Conservation (phyloP, 225 moss, liverwort and hornwort species). For the Sphagnum tenellum region DNA sequence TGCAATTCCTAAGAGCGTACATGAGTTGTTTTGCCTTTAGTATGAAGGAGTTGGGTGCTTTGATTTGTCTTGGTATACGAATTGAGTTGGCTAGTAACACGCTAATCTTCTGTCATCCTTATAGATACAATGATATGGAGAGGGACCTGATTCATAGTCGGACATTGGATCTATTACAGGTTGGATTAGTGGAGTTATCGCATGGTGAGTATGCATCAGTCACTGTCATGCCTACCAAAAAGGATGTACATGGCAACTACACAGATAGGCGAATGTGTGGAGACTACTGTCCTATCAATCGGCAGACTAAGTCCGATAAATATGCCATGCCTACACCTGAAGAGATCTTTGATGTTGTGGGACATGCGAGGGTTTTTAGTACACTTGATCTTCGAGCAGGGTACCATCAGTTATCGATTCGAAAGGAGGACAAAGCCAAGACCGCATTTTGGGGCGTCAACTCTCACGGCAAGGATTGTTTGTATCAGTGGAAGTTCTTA, state of each 20-base stretch:
- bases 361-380: background rate
- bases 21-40: too few species aligned
- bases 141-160: background rate
- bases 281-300: background rate
- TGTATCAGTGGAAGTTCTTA: constrained; percentile 4
- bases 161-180: background rate
- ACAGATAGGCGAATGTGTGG: constrained; percentile 1
- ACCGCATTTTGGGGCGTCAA: constrained; percentile 3
- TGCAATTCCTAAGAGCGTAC: too few species aligned
- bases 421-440: background rate
- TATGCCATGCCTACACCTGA: background rate
- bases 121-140: background rate
- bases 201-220: background rate
- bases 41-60: background rate
- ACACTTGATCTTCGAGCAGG: background rate
- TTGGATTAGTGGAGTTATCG: background rate
- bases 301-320: background rate
- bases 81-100: background rate
- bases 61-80: background rate
- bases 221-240: background rate
- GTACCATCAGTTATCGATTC: background rate
- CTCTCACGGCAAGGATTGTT: background rate
- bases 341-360: background rate
- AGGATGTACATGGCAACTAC: background rate
- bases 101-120: background rate